Percentiles rank a stretch among this genome's conserved stretches.
These are phyloP conservation scores for Ploettnerulaceae sp. DNA, from an alignment of 2,329 filamentous ascomycete genomes.

Conservation along the genomic window DNA sequence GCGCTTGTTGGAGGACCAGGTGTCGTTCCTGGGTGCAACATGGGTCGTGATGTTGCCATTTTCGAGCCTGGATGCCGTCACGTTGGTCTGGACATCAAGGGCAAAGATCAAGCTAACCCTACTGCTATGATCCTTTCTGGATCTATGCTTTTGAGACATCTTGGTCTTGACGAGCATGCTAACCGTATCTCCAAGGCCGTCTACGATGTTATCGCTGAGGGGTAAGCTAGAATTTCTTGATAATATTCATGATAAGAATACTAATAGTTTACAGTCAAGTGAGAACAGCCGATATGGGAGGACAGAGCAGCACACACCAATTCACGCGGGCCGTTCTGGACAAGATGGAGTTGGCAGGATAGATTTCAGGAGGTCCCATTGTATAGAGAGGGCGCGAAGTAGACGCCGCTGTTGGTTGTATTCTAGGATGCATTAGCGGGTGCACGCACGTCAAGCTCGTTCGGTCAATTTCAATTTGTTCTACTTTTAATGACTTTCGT, in stretches of 20 bases:
- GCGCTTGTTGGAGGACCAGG: conserved; percentile 95
- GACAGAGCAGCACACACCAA: conserved; percentile 81
- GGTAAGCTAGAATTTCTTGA: conserved; percentile 51
- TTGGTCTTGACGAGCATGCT: conserved; percentile 95
- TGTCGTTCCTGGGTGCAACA: conserved; percentile 98
- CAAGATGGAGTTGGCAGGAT: conserved; percentile 71
- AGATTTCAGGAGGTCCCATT: conserved; percentile 20
- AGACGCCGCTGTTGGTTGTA: conserved; percentile 24
- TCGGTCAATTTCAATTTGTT: conserved; percentile 7
- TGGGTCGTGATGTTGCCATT: conserved; percentile 96
- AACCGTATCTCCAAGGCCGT: conserved; percentile 93
- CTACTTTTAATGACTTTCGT: not conserved
- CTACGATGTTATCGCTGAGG: conserved; percentile 77
- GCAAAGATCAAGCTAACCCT: conserved; percentile 98
- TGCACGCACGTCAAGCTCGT: conserved; percentile 15
- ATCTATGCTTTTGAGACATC: conserved; percentile 94
- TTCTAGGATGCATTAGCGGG: conserved; percentile 29
- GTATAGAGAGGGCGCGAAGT: conserved; percentile 26
- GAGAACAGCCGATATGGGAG: conserved; percentile 95
- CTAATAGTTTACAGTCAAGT: conserved; percentile 57
- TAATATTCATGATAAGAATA: not conserved
- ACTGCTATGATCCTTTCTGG: conserved; percentile 92
- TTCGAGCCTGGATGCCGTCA: conserved; percentile 99
- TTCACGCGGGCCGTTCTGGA: conserved; percentile 92
- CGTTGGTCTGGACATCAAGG: conserved; percentile 98